These are phyloP conservation scores for Schizosaccharomyces versatilis DNA, from an alignment of 1,139 yeast species.

Conservation along the genomic window DNA sequence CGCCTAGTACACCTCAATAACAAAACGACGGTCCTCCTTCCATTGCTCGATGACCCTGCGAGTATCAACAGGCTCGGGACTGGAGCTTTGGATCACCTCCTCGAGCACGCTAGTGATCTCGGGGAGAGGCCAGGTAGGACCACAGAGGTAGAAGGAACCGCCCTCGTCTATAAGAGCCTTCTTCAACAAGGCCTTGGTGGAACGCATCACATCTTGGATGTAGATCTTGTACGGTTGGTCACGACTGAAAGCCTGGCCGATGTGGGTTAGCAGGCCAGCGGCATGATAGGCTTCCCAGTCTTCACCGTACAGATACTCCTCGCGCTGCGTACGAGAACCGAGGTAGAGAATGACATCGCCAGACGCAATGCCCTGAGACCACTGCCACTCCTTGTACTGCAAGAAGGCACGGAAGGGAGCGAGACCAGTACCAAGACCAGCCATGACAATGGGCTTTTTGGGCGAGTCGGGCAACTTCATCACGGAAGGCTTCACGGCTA, in stretches of 20 bases:
- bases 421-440: constrained; percentile 93
- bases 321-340: constrained; percentile 91
- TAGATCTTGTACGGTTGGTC: constrained; percentile 89
- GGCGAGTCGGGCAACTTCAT: constrained; percentile 42
- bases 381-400: constrained; percentile 89
- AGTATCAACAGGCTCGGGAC: constrained; percentile 48
- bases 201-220: constrained; percentile 82
- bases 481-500: constrained; percentile 87
- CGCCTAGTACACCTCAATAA: constrained; percentile 69
- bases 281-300: constrained; percentile 89
- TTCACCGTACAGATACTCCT: constrained; percentile 90
- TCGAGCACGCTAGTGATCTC: constrained; percentile 80
- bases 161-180: constrained; percentile 56
- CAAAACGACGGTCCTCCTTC: constrained; percentile 82
- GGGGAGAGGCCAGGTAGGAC: constrained; percentile 99
- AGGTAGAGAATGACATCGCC: constrained; percentile 75
- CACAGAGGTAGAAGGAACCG: constrained; percentile 90
- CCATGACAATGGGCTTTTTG: constrained; percentile 81
- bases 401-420: constrained; percentile 96
- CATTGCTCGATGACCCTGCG: constrained; percentile 70
- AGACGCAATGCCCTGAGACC: constrained; percentile 66
- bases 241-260: constrained; percentile 96
- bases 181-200: constrained; percentile 47
- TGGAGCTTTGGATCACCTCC: constrained; percentile 41
- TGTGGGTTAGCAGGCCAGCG: constrained; percentile 78